These are phyloP conservation scores for Sclerotinia minor DNA, from an alignment of 2,329 filamentous ascomycete genomes.

Conservation along the genomic window DNA sequence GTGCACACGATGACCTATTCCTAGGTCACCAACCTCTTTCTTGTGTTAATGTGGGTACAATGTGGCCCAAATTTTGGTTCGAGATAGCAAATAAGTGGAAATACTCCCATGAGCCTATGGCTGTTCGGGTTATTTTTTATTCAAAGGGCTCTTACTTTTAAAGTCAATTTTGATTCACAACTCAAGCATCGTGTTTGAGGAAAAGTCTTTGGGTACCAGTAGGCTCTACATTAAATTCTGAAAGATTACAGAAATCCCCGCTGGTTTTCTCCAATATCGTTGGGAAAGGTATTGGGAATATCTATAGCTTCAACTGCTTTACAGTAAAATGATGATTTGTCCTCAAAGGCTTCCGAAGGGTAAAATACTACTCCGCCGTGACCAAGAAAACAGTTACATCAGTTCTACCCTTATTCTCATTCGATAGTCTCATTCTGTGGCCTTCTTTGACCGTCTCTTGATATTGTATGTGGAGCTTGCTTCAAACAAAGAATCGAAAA, in stretches of 20 bases:
- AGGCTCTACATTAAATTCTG: not conserved
- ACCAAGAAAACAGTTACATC: not conserved
- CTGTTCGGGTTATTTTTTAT: not conserved
- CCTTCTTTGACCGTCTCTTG: not conserved
- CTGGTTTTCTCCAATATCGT: too few species aligned
- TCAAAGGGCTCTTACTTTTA: not conserved
- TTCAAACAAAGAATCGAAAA: slow-evolving; percentile 19
- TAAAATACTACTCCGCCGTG: not conserved
- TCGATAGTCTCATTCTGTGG: not conserved
- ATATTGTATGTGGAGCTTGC: slow-evolving; percentile 16
- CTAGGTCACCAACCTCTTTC: not conserved
- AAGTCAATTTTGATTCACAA: not conserved
- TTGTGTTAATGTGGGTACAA: not conserved
- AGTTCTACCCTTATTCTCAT: not conserved
- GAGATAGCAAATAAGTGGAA: not conserved
- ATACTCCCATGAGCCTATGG: not conserved
- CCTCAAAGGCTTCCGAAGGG: not conserved
- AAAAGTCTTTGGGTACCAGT: too few species aligned
- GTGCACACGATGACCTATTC: not conserved
- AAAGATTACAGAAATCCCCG: not conserved
- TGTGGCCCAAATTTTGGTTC: not conserved
- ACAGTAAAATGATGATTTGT: not conserved
- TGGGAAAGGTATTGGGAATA: not conserved
- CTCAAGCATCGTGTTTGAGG: too few species aligned
- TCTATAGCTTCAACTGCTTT: not conserved